Base-by-base conservation (phyloP, 441 rosid species). In the Croton setiger region DNA sequence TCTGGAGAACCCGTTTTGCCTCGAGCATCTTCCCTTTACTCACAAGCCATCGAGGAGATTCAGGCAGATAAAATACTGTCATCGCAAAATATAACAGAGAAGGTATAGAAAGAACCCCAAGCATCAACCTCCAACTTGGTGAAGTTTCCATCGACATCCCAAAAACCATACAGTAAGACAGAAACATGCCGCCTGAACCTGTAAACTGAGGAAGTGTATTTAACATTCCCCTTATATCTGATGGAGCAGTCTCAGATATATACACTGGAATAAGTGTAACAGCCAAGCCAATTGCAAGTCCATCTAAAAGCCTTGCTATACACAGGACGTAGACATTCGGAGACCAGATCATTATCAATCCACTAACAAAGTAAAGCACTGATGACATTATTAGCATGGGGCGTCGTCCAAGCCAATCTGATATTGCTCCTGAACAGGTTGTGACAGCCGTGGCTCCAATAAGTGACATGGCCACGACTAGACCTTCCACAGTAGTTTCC, bases 11-110 rank as follows among this genome's bases (percentile, higher is more conserved):
- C 74, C 57, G 71, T 72, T 81, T 88, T 20, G 98, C 98, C 82
- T 93, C 89, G 36, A 68, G 76, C 96, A 93, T 93, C 53, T 78
- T 78, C 14, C 98, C 98, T 84, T 93, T 93, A 70, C 98, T 90
- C 54, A 90, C 97, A 60, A 93, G 97, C 98, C 98, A 93, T 78
- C 97, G 78, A 5, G 98, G 98, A 65, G 98, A 90, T 72, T 93
- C 98, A 6, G 97, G 98, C 83, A 93, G 78, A 86, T 72, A 93
- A 83, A 90, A 83, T 14, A 85, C 54, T 9, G 90, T 78, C 63
- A 90, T 77, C 13, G 39, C 72, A 75, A 86, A 77, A 73, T 80
- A 90, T 52, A 80, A 0, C 13, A 87, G 68, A 36, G 98, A 93
- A 1, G 94, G 96, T 37, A 87, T 67, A 3, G 88, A 89, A 72